Evolutionary conservation across 106 monocot genomes (phyloP), one percentile per base, ranked within the genome.

Genomic region (Amphibolis antarctica): DNA sequence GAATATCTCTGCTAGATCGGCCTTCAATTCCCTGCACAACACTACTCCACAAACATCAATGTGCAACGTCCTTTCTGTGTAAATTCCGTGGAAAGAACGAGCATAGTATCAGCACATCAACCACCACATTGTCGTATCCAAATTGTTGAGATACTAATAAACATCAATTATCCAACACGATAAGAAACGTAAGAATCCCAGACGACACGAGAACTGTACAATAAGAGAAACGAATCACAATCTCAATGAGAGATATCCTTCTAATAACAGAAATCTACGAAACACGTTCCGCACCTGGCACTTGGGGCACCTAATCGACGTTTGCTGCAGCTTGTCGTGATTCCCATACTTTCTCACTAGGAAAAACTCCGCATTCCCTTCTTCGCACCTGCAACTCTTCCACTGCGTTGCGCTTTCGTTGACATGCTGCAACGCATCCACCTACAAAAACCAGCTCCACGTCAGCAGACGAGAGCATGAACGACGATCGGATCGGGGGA

Each of bases 331-430:
- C 31, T 66, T 81, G 22, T 84, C 84, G 53, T 71, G 64, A 72
- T 56, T 88, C 11, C 81, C 88, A 75, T 75, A 55, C n/a, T 59
- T 54, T 46, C 69, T 74, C 59, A 71, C 45, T 11, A 55, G 70
- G 77, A 71, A 73, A 25, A 73, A 29, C 66, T 66, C 79, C 74
- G 73, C 53, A 42, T 88, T 84, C 28, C 81, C 78, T 54, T 89
- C 84, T 12, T 60, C 77, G 9, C 60, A 61, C 57, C 64, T 76
- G 54, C 82, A 82, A 26, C 45, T 69, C 57, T 72, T 84, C 65
- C 44, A 62, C 62, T 76, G 81, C 44, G 51, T 27, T 18, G 31
- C 66, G 69, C 63, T 82, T 65, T 89, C 85, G 72, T 54, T 68
- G 27, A 55, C 60, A 28, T 77, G 64, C 31, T 70, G 70, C 46